phyloP scores from a whole-genome alignment of 1,284 basidiomycete species.

The Ceratobasidium sp. region DNA sequence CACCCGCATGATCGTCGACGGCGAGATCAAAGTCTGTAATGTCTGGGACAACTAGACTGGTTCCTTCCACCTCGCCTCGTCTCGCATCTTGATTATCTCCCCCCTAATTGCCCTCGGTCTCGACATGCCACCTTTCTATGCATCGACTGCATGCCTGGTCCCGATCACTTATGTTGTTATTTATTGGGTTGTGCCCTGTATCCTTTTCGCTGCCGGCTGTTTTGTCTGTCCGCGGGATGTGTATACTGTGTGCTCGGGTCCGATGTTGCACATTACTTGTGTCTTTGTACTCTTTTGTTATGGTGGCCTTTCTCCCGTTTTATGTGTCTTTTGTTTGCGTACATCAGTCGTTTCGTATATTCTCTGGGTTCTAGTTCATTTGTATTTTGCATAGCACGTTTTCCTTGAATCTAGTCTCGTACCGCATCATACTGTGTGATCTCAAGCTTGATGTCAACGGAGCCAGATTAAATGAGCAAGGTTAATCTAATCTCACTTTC shows the following conservation, averaged over 20 bases:
- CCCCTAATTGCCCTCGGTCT: slow-evolving; percentile 22
- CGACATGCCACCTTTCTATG: slow-evolving; percentile 13
- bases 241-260: slow-evolving; percentile 18
- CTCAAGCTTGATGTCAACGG: neutral
- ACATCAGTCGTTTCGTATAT: slow-evolving; percentile 27
- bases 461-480: neutral
- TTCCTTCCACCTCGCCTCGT: neutral
- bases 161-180: slow-evolving; percentile 41
- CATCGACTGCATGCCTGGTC: slow-evolving; percentile 10
- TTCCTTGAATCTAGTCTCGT: slow-evolving; percentile 23
- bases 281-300: slow-evolving; percentile 10
- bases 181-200: slow-evolving; percentile 32
- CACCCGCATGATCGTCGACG: slow-evolving; percentile 20
- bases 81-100: slow-evolving; percentile 3
- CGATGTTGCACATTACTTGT: slow-evolving; percentile 11
- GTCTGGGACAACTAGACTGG: slow-evolving; percentile 14
- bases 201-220: slow-evolving; percentile 9
- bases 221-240: slow-evolving; percentile 9
- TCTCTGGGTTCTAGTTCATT: slow-evolving; percentile 37
- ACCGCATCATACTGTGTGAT: slow-evolving; percentile 13
- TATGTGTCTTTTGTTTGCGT: slow-evolving; percentile 22
- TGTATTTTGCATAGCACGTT: slow-evolving; percentile 28
- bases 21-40: slow-evolving; percentile 37
- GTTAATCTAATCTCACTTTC: neutral
- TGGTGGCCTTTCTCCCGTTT: slow-evolving; percentile 8